Evolutionary conservation across 306 rosid species (phyloP).

Genomic region (Dalbergia cultrata): DNA sequence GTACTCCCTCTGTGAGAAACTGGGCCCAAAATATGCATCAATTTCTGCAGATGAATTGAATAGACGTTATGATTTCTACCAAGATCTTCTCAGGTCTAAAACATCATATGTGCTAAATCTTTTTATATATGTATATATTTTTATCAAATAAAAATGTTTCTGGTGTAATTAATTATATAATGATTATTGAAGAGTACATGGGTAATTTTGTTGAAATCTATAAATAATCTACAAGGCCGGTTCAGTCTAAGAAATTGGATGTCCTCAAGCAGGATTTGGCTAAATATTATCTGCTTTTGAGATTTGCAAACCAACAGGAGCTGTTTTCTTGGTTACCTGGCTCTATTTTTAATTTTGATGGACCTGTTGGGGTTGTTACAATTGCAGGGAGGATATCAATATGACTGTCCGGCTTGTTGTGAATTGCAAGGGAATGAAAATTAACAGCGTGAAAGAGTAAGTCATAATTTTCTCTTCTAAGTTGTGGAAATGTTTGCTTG

Average conservation of each 20-base stretch:
- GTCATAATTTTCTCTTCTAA: conserved; percentile 47
- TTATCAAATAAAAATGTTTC: conserved; percentile 27
- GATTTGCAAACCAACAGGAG: conserved; percentile 30
- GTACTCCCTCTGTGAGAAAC: conserved; percentile 76
- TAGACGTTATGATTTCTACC: conserved; percentile 67
- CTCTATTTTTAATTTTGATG: conserved; percentile 47
- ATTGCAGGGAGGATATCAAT: conserved; percentile 81
- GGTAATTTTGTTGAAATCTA: conserved; percentile 17
- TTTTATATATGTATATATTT: conserved; percentile 6
- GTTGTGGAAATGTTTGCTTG: conserved; percentile 4
- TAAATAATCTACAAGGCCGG: conserved; percentile 2
- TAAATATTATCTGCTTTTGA: conserved; percentile 22
- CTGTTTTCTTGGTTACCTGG: conserved; percentile 37
- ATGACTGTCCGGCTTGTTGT: conserved; percentile 95
- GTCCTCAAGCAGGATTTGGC: conserved; percentile 30
- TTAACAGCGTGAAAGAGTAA: conserved; percentile 82
- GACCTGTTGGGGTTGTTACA: conserved; percentile 36
- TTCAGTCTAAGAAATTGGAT: conserved; percentile 16
- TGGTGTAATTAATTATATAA: conserved; percentile 15
- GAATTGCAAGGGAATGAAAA: conserved; percentile 80
- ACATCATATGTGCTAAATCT: conserved; percentile 25
- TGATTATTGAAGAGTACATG: conserved; percentile 12
- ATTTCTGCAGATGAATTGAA: conserved; percentile 72
- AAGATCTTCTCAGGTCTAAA: conserved; percentile 92
- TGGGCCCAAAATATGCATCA: conserved; percentile 90